Evolutionary conservation across 495 filamentous ascomycete species (phyloP).

Genomic region (Podospora australis): DNA sequence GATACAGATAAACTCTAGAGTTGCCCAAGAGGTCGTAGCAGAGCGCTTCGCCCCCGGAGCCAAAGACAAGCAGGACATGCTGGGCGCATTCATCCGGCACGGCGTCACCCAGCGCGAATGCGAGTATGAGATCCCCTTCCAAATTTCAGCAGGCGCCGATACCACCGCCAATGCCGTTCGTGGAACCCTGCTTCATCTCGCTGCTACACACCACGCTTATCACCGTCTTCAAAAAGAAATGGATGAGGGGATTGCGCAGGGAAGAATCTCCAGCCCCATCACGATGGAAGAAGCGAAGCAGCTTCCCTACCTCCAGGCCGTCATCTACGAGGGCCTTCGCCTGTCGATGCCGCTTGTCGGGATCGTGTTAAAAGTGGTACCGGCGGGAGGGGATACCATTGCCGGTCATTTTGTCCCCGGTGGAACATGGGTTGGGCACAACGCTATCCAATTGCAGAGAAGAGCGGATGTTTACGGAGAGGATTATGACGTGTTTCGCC

Average conservation of each 20-base stretch:
- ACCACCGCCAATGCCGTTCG: conserved; percentile 56
- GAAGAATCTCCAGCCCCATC: conserved; percentile 30
- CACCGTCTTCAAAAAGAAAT: conserved; percentile 53
- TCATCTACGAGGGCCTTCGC: conserved; percentile 46
- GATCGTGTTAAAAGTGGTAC: conserved; percentile 39
- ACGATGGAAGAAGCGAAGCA: conserved; percentile 33
- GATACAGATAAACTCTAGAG: conserved; percentile 5
- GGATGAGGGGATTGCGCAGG: conserved; percentile 30
- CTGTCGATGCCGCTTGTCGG: conserved; percentile 32
- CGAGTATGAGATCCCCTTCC: conserved; percentile 33
- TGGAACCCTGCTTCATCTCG: conserved; percentile 45
- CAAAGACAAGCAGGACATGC: not conserved
- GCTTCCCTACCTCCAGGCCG: conserved; percentile 41
- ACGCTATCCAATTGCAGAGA: conserved; percentile 29
- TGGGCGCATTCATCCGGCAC: conserved; percentile 25
- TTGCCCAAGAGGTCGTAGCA: not conserved
- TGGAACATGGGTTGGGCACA: conserved; percentile 46
- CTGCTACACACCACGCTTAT: conserved; percentile 38
- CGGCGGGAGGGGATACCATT: conserved; percentile 46
- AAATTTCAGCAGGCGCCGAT: conserved; percentile 56
- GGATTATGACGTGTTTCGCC: conserved; percentile 41
- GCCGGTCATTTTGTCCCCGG: conserved; percentile 45
- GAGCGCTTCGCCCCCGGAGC: not conserved
- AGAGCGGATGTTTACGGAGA: conserved; percentile 37
- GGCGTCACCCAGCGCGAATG: conserved; percentile 25